phyloP scores from a whole-genome alignment of 176 grass and related monocot species.

The Areca catechu region DNA sequence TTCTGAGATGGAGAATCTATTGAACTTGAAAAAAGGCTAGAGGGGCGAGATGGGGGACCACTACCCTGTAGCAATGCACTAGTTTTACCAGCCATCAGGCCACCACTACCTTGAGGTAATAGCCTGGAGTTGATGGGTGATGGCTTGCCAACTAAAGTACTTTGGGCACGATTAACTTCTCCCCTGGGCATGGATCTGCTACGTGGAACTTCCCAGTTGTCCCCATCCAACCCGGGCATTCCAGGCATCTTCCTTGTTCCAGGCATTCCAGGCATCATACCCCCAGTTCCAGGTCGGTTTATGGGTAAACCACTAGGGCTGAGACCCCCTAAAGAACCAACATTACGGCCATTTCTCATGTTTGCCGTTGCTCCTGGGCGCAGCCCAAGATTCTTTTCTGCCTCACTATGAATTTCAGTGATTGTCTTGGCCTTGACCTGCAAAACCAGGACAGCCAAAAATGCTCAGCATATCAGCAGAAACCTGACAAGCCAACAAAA shows the following conservation, averaged over 20 bases:
- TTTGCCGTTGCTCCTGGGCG: slow-evolving; percentile 33
- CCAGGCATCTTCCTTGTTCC: slow-evolving; percentile 1
- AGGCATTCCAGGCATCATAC: slow-evolving; percentile 5
- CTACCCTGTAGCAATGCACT: too few species aligned
- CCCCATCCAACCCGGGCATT: slow-evolving; percentile 13
- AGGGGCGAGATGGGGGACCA: too few species aligned
- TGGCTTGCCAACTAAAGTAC: too few species aligned
- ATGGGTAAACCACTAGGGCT: slow-evolving; percentile 6
- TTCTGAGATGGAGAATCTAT: too few species aligned
- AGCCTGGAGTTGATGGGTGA: too few species aligned
- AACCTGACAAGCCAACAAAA: too few species aligned
- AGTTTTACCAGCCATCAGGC: too few species aligned
- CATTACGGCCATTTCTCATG: slow-evolving; percentile 11
- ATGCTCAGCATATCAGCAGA: too few species aligned
- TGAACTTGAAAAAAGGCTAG: too few species aligned
- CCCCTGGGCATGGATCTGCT: not conserved
- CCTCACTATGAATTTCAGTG: slow-evolving; percentile 51
- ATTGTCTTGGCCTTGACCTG: slow-evolving; percentile 62
- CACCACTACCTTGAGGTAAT: too few species aligned
- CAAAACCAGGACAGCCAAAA: not conserved
- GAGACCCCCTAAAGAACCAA: slow-evolving; percentile 15
- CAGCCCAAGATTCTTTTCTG: slow-evolving; percentile 62
- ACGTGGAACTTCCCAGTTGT: slow-evolving; percentile 10
- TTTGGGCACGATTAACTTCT: too few species aligned
- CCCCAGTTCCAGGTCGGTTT: slow-evolving; percentile 22